Percentiles rank a stretch among this genome's conserved stretches.
These are phyloP conservation scores for Hyparrhenia diplandra DNA, from an alignment of 176 grass and related monocot genomes.

Conservation along the genomic window DNA sequence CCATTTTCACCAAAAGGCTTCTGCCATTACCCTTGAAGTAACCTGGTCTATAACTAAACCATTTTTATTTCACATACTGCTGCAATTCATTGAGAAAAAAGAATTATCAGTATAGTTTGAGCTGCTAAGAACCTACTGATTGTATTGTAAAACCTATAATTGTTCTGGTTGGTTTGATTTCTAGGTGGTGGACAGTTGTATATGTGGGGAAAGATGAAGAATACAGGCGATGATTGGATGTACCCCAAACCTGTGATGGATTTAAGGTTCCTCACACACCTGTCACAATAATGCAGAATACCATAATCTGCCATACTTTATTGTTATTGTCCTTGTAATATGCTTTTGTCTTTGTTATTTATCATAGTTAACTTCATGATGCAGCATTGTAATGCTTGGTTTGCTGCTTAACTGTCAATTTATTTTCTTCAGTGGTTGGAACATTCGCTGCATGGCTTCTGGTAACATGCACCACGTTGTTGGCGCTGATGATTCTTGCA, in stretches of 20 bases:
- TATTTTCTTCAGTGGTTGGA: constrained; percentile 85
- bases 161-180: constrained; percentile 2
- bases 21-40: neutral
- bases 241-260: constrained; percentile 97
- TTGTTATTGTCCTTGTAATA: neutral
- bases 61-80: neutral
- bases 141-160: neutral
- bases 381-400: neutral
- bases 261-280: constrained; percentile 63
- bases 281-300: constrained; percentile 6
- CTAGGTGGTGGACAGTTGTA: constrained; percentile 89
- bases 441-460: constrained; percentile 96
- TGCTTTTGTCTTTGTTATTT: neutral
- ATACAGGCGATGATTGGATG: constrained; percentile 95
- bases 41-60: neutral
- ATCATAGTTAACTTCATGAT: constrained; percentile 4
- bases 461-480: constrained; percentile 97
- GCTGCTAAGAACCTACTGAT: neutral
- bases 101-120: constrained; percentile 1
- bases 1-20: neutral
- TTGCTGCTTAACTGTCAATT: constrained; percentile 23
- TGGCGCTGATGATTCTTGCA: constrained; percentile 95
- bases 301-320: constrained; percentile 6
- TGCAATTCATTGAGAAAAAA: constrained; percentile 1
- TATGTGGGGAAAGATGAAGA: constrained; percentile 99